Percentiles rank a stretch among this genome's conserved stretches.
Evolutionary conservation across 164 flowering plant species (phyloP).

Genomic region (Vitis rotundifolia): DNA sequence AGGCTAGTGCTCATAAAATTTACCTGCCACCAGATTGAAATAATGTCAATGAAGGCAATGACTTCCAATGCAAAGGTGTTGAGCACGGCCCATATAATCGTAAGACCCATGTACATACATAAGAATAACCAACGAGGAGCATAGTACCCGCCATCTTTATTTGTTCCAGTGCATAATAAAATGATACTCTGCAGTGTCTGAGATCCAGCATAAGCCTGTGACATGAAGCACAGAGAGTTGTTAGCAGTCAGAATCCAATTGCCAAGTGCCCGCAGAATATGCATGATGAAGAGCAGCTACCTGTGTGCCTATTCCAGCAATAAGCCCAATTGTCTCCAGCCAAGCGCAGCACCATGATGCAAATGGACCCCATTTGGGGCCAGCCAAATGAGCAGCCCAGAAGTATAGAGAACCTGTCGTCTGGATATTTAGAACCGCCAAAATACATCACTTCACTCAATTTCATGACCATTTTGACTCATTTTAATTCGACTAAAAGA

Average conservation of each 20-base stretch:
- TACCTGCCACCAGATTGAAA: conserved; percentile 90
- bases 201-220: conserved; percentile 70
- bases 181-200: conserved; percentile 67
- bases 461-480: too few relatives aligned
- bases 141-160: conserved; percentile 70
- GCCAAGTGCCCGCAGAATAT: neutral
- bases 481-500: too few relatives aligned
- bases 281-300: too few relatives aligned
- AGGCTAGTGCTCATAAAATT: neutral
- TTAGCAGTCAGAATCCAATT: neutral
- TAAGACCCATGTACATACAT: conserved; percentile 64
- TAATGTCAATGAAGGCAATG: conserved; percentile 62
- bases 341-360: conserved; percentile 80
- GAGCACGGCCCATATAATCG: conserved; percentile 70
- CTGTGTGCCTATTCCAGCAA: conserved; percentile 59
- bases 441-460: too few relatives aligned
- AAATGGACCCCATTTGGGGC: conserved; percentile 72
- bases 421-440: too few relatives aligned
- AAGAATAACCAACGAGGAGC: conserved; percentile 71
- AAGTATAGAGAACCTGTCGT: conserved; percentile 55
- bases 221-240: neutral
- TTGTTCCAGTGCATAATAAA: conserved; percentile 62
- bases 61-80: conserved; percentile 74
- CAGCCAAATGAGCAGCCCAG: conserved; percentile 79
- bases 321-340: conserved; percentile 70